phyloP scores from a whole-genome alignment of 192 early-diverging fungal genomes.

The Lunasporangiospora selenospora region DNA sequence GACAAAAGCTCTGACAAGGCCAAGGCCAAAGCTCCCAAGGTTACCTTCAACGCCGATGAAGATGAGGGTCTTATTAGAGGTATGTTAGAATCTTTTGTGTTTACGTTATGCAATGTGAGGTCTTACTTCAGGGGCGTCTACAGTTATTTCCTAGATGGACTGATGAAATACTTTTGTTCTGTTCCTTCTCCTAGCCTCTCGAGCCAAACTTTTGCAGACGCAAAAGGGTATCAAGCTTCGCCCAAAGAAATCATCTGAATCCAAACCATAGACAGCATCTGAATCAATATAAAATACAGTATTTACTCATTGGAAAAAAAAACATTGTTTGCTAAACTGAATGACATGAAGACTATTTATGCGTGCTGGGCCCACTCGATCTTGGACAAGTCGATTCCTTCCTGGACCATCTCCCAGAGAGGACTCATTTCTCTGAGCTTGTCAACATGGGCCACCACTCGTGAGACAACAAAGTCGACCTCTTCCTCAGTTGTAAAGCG shows the following conservation, averaged over 20 bases:
- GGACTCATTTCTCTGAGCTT: slow-evolving; percentile 95
- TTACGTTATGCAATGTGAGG: too few species aligned
- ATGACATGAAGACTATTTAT: not conserved
- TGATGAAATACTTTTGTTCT: not conserved
- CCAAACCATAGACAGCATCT: not conserved
- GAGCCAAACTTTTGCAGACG: slow-evolving; percentile 39
- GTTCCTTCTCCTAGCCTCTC: slow-evolving; percentile 14
- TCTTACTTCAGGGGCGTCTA: too few species aligned
- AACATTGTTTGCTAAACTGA: not conserved
- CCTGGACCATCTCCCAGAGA: slow-evolving; percentile 94
- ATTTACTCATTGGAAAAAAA: not conserved
- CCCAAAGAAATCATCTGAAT: slow-evolving; percentile 23
- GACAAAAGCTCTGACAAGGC: slow-evolving; percentile 20
- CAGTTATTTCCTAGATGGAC: too few species aligned
- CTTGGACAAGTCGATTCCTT: slow-evolving; percentile 47
- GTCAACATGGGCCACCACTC: slow-evolving; percentile 83
- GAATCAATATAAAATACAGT: too few species aligned
- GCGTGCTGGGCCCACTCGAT: slow-evolving; percentile 49
- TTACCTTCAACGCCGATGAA: slow-evolving; percentile 36
- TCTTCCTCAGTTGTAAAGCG: slow-evolving; percentile 96
- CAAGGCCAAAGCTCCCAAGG: slow-evolving; percentile 1
- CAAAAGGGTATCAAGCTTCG: slow-evolving; percentile 48
- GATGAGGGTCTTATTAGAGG: slow-evolving; percentile 38
- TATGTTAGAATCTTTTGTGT: too few species aligned
- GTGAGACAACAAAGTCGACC: slow-evolving; percentile 87